Evolutionary conservation across 345 rosid genomes (phyloP).

Genomic region (thale cress (Arabidopsis thaliana)): TAIR10.1 NC_003074.8:22261501-22262000

Average conservation of each 20-base stretch:
- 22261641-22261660: background rate
- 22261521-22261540: conserved; percentile 40
- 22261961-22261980: conserved; percentile 80
- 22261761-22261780: conserved; percentile 45
- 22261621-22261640: conserved; percentile 5
- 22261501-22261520: conserved; percentile 45
- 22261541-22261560: background rate
- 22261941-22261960: conserved; percentile 69
- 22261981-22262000: conserved; percentile 71
- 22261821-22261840: conserved; percentile 51
- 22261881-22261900: conserved; percentile 77
- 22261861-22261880: conserved; percentile 77
- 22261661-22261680: background rate
- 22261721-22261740: conserved; percentile 55
- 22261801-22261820: conserved; percentile 33
- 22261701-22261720: conserved; percentile 34
- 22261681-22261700: conserved; percentile 6
- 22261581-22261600: background rate
- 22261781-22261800: conserved; percentile 35
- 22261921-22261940: conserved; percentile 60
- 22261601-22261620: conserved; percentile 13
- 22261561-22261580: conserved; percentile 4
- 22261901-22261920: conserved; percentile 58
- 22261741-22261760: conserved; percentile 78
- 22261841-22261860: conserved; percentile 98